Percentiles rank a stretch among this genome's conserved stretches.
These are phyloP conservation scores for Canna indica DNA, from an alignment of 176 grass and related monocot species.

Conservation along the genomic window DNA sequence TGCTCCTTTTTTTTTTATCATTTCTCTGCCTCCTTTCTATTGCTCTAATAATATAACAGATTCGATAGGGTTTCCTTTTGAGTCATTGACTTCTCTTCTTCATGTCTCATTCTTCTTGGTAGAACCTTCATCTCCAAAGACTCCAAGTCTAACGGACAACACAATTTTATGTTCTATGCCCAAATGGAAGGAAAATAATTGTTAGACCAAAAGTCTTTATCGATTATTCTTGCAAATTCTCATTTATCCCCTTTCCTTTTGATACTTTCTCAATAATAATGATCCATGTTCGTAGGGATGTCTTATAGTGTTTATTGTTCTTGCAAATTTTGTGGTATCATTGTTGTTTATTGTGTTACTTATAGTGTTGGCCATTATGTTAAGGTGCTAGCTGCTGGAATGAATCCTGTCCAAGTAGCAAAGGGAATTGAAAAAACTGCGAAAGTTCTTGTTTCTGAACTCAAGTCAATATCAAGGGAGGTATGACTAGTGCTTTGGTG, in stretches of 20 bases:
- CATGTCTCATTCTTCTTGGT: neutral
- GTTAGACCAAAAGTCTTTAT: too few species aligned
- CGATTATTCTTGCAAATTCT: too few species aligned
- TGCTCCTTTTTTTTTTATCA: neutral
- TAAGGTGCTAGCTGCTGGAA: constrained; percentile 80
- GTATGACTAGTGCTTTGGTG: constrained; percentile 16
- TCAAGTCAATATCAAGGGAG: constrained; percentile 69
- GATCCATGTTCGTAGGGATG: too few species aligned
- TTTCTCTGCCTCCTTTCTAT: neutral
- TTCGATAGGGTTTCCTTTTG: neutral
- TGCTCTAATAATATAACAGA: neutral
- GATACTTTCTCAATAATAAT: too few species aligned
- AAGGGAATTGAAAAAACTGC: constrained; percentile 83
- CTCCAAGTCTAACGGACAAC: too few species aligned
- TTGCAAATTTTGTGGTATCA: too few species aligned
- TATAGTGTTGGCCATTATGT: constrained; percentile 40
- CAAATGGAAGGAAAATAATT: neutral
- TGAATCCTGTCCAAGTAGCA: constrained; percentile 78
- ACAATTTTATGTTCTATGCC: neutral
- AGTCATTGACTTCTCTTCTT: neutral
- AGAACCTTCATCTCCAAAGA: too few species aligned
- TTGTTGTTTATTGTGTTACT: constrained; percentile 2
- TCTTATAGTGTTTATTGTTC: too few species aligned
- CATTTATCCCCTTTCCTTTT: too few species aligned
- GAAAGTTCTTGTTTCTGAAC: constrained; percentile 66